These are phyloP conservation scores for Mortierella sp. DNA, from an alignment of 371 early-diverging fungal genomes.

Conservation along the genomic window DNA sequence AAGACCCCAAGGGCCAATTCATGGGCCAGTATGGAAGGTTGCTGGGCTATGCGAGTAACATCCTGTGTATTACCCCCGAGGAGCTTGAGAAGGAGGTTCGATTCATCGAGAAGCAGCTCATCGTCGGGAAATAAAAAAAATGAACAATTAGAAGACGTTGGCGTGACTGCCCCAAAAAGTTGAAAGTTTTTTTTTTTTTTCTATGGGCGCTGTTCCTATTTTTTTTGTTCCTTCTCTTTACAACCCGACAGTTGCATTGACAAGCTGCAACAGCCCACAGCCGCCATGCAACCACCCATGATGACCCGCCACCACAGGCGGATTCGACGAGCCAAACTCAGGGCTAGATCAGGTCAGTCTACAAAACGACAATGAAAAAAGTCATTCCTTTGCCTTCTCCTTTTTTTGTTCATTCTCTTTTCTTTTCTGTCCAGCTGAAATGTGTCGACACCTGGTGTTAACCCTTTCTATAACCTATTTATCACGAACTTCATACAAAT, in stretches of 20 bases:
- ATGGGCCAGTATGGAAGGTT: constrained; percentile 37
- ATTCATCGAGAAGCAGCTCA: constrained; percentile 15
- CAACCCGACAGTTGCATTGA: not conserved
- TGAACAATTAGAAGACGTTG: too few species aligned
- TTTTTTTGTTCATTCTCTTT: not conserved
- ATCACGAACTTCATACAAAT: not conserved
- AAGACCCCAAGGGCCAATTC: constrained; percentile 10
- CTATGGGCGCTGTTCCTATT: not conserved
- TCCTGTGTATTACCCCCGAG: constrained; percentile 10
- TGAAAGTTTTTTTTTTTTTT: not conserved
- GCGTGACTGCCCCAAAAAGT: not conserved
- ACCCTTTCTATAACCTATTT: not conserved
- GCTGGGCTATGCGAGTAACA: constrained; percentile 32
- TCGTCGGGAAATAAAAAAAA: not conserved
- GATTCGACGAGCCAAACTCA: constrained; percentile 63
- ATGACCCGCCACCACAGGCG: constrained; percentile 62
- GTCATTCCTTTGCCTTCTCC: not conserved
- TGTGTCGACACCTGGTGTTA: not conserved
- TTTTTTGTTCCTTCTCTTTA: not conserved
- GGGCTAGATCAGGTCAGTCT: constrained; percentile 65
- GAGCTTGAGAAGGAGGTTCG: constrained; percentile 11
- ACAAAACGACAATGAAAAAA: too few species aligned
- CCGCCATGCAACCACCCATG: constrained; percentile 45
- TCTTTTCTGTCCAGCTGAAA: not conserved
- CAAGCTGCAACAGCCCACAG: not conserved